Evolutionary conservation across 164 flowering plant species (phyloP).

Genomic region (Sedum album): DNA sequence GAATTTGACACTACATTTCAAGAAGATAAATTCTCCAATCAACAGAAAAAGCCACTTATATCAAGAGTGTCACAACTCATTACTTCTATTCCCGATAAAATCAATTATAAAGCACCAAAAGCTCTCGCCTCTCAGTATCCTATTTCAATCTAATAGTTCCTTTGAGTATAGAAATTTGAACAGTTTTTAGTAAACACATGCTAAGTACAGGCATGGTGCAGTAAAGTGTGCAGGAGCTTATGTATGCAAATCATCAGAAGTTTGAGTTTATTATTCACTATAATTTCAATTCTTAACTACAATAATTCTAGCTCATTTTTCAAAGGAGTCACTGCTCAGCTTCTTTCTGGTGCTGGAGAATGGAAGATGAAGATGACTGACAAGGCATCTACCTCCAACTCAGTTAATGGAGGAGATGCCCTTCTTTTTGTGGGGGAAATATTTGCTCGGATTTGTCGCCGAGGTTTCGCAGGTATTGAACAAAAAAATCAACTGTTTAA

Average conservation of each 20-base stretch:
- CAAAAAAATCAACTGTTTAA: background rate
- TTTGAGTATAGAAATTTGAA: background rate
- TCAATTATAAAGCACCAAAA: constrained; percentile 40
- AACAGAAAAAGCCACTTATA: constrained; percentile 25
- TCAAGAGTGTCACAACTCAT: constrained; percentile 65
- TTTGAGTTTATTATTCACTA: background rate
- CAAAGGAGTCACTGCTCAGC: constrained; percentile 56
- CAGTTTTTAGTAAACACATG: background rate
- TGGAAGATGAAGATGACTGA: constrained; percentile 18
- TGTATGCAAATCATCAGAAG: background rate
- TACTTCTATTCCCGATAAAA: constrained; percentile 88
- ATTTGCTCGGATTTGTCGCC: constrained; percentile 85
- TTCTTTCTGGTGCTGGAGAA: constrained; percentile 54
- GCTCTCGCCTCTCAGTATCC: constrained; percentile 93
- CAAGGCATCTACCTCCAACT: constrained; percentile 7
- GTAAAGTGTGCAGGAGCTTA: background rate
- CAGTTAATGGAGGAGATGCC: constrained; percentile 24
- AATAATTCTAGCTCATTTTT: constrained; percentile 47
- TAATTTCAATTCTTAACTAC: constrained; percentile 35
- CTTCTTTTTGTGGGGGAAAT: constrained; percentile 62
- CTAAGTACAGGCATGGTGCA: background rate
- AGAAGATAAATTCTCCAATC: constrained; percentile 17
- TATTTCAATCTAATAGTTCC: constrained; percentile 13
- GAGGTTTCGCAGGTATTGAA: constrained; percentile 72
- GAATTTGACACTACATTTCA: constrained; percentile 35